Evolutionary conservation across 106 monocot genomes (phyloP), one percentile per base, ranked within the genome.

Genomic region (Platanthera guangdongensis): DNA sequence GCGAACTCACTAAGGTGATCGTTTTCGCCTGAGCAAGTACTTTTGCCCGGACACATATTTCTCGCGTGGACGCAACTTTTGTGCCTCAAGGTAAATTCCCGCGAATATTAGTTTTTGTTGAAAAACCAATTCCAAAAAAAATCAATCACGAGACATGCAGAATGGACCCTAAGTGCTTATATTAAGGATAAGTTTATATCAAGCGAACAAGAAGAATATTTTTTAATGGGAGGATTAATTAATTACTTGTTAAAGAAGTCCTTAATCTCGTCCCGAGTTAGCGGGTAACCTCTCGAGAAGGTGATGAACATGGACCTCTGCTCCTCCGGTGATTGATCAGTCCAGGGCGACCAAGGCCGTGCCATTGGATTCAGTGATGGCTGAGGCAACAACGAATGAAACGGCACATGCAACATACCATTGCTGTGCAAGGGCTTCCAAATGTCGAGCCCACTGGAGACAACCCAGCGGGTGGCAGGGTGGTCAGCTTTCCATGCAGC

Each of bases 221-320:
- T 39, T 39, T 39, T 39, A 39, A 39, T 3, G 39, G 2, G 39
- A 39, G 39, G 39, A 39, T 39, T 39, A 39, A 48, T 39, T 11
- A 39, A 46, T 82, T 83, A 85, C 85, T 13, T n/a, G 22, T 55
- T 83, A 55, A 89, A 89, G 81, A 84, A 89, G 12, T 86, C 81
- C 6, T 30, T 39, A 13, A 89, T 86, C n/a, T 89, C 89, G 13
- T 86, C 81, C n/a, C 71, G 64, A 13, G 75, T 74, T 16, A 89
- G 50, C 0, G 89, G 89, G 47, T 81, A 77, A 18, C 89, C 89
- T 39, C 71, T 72, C 3, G 89, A 86, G 77, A 89, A 89, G 50
- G 89, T 86, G 68, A 89, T 77, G 80, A 89, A 89, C 79, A 89
- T 73, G 4, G 89, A 85, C 16, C 89, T 48, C 57, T 81, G 69